Conservation (phyloP, 2,329 filamentous ascomycete genomes). For the Setomelanomma holmii region DNA sequence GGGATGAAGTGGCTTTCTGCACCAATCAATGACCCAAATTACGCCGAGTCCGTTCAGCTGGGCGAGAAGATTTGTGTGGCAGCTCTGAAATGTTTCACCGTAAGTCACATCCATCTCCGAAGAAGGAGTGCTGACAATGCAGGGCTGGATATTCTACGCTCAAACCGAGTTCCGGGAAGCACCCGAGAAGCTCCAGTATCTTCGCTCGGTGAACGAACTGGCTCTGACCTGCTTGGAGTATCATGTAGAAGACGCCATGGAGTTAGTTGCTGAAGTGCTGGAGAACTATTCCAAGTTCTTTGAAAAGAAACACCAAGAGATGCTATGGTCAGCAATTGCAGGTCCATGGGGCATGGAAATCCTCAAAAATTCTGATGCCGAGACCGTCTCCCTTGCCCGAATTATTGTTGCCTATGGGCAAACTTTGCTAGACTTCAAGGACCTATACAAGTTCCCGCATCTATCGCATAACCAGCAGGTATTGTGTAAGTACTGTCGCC, state of each 20-base stretch:
- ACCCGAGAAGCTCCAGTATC: conserved; percentile 63
- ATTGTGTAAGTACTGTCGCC: conserved; percentile 40
- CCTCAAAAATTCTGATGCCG: conserved; percentile 42
- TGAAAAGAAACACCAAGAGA: conserved; percentile 38
- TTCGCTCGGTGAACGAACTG: conserved; percentile 66
- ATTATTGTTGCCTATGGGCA: conserved; percentile 48
- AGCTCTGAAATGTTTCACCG: conserved; percentile 45
- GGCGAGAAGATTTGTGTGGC: conserved; percentile 44
- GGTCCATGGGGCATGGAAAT: conserved; percentile 47
- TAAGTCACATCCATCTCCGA: conserved; percentile 14
- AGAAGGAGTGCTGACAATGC: conserved; percentile 14
- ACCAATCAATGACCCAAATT: conserved; percentile 28
- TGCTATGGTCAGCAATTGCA: conserved; percentile 43
- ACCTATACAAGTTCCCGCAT: conserved; percentile 58
- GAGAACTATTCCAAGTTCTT: conserved; percentile 47
- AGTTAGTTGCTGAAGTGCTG: conserved; percentile 45
- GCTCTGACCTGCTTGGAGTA: conserved; percentile 68
- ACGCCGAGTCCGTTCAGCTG: conserved; percentile 28
- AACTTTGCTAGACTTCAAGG: conserved; percentile 41
- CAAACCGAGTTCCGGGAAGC: conserved; percentile 68
- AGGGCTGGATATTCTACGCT: conserved; percentile 79
- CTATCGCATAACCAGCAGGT: conserved; percentile 43
- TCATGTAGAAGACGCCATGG: conserved; percentile 56
- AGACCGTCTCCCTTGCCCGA: conserved; percentile 43
- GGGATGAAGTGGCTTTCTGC: conserved; percentile 43